Evolutionary conservation across 805 yeast species (phyloP), one percentile per base, ranked within the genome.

Genomic region (Candida dajiaensis): DNA sequence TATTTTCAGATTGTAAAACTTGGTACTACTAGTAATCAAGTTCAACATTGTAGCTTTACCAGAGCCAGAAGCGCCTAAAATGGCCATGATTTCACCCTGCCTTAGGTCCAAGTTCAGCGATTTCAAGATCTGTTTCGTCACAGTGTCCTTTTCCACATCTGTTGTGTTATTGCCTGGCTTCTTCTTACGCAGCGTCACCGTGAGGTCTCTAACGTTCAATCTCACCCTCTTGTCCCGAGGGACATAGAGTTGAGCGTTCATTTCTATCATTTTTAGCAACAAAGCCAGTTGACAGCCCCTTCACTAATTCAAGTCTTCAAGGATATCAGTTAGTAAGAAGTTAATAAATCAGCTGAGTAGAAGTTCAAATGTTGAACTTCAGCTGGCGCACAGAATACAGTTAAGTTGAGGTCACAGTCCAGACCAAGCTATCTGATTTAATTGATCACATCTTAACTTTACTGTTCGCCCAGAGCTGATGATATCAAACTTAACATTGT

Each of bases 31-130:
- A 19, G 94, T 80, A 18, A 85, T 66, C 33, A 73, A 64, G 57
- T 82, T 85, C 51, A 85, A 64, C 39, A 85, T 59, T 0, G 90
- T 78, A 0, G 89, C 80, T 57, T 85, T 85, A 10, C 92, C 94
- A 0, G 85, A 79, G 0, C 96, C 96, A 0, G 90, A 83, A 0
- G 95, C 92, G 3, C 96, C 96, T 69, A 89, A 75, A 10, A 88
- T 84, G 6, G 95, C 95, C 64, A 88, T 72, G 35, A 89, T 64
- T 10, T 83, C 69, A 16, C 87, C 85, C 12, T 76, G 62, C 0
- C 78, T 75, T 11, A 85, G 68, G 43, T 78, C 80, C 49, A 85
- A 72, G 2, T 85, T 77, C 41, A 86, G 68, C 23, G 78, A 63
- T 31, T 73, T 59, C 3, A 80, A 66, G 23, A 80, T 68, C 4